A percentile compares a stretch with the other conserved stretches of the same genome.
These are phyloP conservation scores for Yarrowia alimentaria DNA, from an alignment of 805 yeast species.

Conservation along the genomic window DNA sequence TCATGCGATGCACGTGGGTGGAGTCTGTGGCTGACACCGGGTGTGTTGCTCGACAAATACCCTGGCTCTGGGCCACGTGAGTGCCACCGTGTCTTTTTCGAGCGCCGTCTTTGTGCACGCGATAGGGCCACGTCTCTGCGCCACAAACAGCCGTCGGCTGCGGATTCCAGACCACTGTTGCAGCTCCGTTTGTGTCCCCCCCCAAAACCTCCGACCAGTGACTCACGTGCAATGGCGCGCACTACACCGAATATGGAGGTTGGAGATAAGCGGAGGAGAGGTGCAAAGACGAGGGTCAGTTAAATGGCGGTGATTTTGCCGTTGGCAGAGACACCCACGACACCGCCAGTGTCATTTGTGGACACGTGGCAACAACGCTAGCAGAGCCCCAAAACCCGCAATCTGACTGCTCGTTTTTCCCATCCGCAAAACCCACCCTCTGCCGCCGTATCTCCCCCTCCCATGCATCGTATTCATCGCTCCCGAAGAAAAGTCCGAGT, in stretches of 20 bases:
- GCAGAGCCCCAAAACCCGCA: neutral
- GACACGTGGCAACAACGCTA: neutral
- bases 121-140: neutral
- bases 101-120: conserved; percentile 1
- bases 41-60: neutral
- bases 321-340: no score
- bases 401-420: neutral
- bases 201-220: no score
- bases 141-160: conserved; percentile 8
- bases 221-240: conserved; percentile 26
- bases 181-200: no score
- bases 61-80: no score
- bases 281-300: no score
- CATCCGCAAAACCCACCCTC: neutral
- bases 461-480: conserved; percentile 21
- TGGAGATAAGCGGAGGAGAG: neutral
- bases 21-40: conserved; percentile 18
- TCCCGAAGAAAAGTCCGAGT: conserved; percentile 18
- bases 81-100: no score
- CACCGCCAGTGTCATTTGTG: no score
- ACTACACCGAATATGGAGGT: conserved; percentile 17
- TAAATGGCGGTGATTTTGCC: no score
- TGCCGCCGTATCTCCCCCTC: conserved; percentile 7
- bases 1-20: conserved; percentile 27
- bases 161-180: no score